Conservation (phyloP, 805 yeast species). For the Wickerhamomyces alni region DNA sequence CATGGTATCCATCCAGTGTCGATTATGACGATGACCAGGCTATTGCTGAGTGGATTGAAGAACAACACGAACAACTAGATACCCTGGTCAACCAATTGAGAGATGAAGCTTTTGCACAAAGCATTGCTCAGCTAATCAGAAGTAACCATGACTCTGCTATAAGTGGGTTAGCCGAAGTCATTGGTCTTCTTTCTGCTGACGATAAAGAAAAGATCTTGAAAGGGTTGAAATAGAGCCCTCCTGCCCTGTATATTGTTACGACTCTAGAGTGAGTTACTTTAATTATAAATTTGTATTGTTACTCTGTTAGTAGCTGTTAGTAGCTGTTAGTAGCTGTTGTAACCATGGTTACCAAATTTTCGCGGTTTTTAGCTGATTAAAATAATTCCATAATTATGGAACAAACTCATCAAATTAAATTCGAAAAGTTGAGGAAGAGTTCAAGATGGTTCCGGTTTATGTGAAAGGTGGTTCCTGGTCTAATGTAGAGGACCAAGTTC, state of each 20-base stretch:
- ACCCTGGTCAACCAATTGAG: conserved; percentile 56
- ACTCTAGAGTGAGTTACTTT: too few species aligned
- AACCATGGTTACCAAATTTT: too few species aligned
- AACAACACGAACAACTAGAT: conserved; percentile 60
- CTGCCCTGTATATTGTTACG: neutral
- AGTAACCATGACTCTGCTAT: conserved; percentile 47
- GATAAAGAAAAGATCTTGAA: conserved; percentile 42
- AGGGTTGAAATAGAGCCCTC: conserved; percentile 22
- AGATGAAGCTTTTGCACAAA: conserved; percentile 60
- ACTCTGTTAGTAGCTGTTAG: too few species aligned
- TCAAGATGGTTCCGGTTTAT: conserved; percentile 51
- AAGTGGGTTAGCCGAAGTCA: conserved; percentile 49
- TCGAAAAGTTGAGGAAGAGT: neutral
- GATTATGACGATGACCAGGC: conserved; percentile 68
- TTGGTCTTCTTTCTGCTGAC: conserved; percentile 45
- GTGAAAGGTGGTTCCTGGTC: conserved; percentile 92
- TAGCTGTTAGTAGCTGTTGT: too few species aligned
- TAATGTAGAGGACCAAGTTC: conserved; percentile 73
- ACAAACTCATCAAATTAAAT: neutral
- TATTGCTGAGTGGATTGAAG: conserved; percentile 83
- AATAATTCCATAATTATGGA: neutral
- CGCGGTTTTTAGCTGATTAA: too few species aligned
- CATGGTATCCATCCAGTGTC: conserved; percentile 74
- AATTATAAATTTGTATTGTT: too few species aligned
- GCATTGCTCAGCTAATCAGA: conserved; percentile 54